phyloP scores from a whole-genome alignment of 352 stramenopile genomes.

The Globisporangium iwayamae region DNA sequence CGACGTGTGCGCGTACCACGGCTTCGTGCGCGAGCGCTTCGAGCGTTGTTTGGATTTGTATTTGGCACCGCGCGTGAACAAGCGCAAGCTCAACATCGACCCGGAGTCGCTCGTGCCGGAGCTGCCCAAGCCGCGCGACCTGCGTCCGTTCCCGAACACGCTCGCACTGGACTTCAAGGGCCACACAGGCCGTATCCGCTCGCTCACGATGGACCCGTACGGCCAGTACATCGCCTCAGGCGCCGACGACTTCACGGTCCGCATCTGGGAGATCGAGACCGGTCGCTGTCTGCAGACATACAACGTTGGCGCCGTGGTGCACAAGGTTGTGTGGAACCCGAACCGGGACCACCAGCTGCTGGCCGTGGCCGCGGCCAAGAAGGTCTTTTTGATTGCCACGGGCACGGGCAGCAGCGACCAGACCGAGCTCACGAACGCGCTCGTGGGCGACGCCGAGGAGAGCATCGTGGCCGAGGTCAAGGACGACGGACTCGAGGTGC shows the following conservation, averaged over 20 bases:
- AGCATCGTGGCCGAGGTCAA: slow-evolving; percentile 51
- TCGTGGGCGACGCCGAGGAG: slow-evolving; percentile 86
- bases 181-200: slow-evolving; percentile 90
- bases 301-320: slow-evolving; percentile 87
- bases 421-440: slow-evolving; percentile 92
- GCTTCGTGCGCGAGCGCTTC: slow-evolving; percentile 98
- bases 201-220: slow-evolving; percentile 91
- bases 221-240: slow-evolving; percentile 97
- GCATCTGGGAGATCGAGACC: slow-evolving; percentile 97
- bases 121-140: slow-evolving; percentile 95
- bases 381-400: slow-evolving; percentile 92
- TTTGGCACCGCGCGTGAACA: slow-evolving; percentile 94
- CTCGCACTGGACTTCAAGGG: slow-evolving; percentile 86
- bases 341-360: slow-evolving; percentile 95
- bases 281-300: slow-evolving; percentile 90
- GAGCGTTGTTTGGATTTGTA: slow-evolving; percentile 99
- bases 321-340: slow-evolving; percentile 96
- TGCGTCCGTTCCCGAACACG: slow-evolving; percentile 98
- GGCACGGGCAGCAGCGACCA: slow-evolving; percentile 93
- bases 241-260: slow-evolving; percentile 93
- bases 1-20: slow-evolving; percentile 94
- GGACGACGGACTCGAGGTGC: slow-evolving; percentile 39
- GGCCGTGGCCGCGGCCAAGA: slow-evolving; percentile 89
- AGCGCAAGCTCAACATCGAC: slow-evolving; percentile 98
- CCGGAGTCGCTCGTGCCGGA: slow-evolving; percentile 94